phyloP scores from a whole-genome alignment of 331 rosid genomes.

The Saraca asoca region DNA sequence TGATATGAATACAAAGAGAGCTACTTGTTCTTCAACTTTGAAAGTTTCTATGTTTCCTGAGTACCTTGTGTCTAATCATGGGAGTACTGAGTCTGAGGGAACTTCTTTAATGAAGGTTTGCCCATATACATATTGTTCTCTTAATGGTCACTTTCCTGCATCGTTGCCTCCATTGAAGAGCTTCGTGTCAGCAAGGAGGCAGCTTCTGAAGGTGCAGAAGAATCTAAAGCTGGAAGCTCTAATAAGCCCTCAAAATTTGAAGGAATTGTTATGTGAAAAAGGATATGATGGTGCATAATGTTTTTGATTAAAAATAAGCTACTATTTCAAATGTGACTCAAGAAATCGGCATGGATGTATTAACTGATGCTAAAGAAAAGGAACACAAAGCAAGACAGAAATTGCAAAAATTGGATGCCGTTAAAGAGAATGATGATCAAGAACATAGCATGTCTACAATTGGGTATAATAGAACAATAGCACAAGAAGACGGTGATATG shows the following conservation, averaged over 20 bases:
- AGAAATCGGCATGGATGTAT: conserved; percentile 47
- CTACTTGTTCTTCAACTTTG: conserved; percentile 82
- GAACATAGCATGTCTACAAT: conserved; percentile 23
- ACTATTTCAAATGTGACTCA: conserved; percentile 21
- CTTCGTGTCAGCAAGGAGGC: conserved; percentile 70
- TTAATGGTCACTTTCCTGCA: conserved; percentile 71
- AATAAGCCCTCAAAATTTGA: conserved; percentile 42
- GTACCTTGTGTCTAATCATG: conserved; percentile 56
- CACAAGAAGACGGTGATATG: conserved; percentile 22
- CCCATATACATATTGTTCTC: conserved; percentile 84
- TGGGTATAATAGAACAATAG: conserved; percentile 28
- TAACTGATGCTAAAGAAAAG: conserved; percentile 47
- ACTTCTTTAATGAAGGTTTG: conserved; percentile 73
- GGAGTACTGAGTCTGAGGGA: conserved; percentile 75
- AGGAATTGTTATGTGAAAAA: conserved; percentile 33
- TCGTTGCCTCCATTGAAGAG: conserved; percentile 72
- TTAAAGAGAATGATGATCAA: conserved; percentile 32
- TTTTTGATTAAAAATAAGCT: conserved; percentile 22
- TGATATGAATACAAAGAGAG: conserved; percentile 49
- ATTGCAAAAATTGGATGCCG: conserved; percentile 6
- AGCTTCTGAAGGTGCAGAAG: conserved; percentile 62
- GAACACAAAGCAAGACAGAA: conserved; percentile 28
- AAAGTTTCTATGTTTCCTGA: conserved; percentile 66
- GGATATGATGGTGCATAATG: conserved; percentile 33
- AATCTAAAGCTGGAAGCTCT: conserved; percentile 49